These are phyloP conservation scores for Alternaria metachromatica DNA, from an alignment of 2,329 filamentous ascomycete species.

Conservation along the genomic window DNA sequence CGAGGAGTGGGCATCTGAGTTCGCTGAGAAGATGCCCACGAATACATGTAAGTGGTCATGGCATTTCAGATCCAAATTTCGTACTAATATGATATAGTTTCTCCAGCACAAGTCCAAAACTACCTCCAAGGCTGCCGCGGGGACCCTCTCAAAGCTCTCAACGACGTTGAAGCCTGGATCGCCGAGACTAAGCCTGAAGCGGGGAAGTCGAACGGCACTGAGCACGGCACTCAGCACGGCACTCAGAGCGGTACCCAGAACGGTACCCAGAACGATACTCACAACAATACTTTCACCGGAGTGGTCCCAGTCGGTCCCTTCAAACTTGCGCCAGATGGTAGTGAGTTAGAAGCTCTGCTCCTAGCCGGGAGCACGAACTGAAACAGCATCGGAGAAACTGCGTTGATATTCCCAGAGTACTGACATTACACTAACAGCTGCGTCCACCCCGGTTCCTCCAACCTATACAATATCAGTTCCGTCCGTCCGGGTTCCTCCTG, in stretches of 20 bases:
- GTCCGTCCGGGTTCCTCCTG: too few species aligned
- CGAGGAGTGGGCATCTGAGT: conserved; percentile 28
- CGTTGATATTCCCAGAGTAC: background rate
- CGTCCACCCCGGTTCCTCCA: background rate
- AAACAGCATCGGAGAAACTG: background rate
- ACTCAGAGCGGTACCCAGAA: background rate
- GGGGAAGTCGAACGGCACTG: background rate
- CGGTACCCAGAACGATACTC: background rate
- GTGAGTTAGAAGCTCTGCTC: background rate
- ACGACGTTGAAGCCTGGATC: conserved; percentile 30
- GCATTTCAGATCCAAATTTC: background rate
- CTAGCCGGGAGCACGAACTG: background rate
- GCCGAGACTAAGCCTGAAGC: conserved; percentile 11
- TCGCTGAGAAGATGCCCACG: conserved; percentile 35
- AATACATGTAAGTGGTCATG: conserved; percentile 15
- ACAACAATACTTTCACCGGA: too few species aligned
- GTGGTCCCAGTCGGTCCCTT: too few species aligned
- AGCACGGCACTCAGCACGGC: background rate
- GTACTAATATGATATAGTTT: conserved; percentile 13
- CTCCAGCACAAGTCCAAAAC: conserved; percentile 43
- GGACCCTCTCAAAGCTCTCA: conserved; percentile 29
- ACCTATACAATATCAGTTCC: background rate
- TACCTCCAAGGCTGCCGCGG: conserved; percentile 38
- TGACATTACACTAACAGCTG: background rate
- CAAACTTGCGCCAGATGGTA: background rate